Base-by-base conservation (phyloP, 2,329 filamentous ascomycete genomes). In the Aspergillus fumigatus region DNA sequence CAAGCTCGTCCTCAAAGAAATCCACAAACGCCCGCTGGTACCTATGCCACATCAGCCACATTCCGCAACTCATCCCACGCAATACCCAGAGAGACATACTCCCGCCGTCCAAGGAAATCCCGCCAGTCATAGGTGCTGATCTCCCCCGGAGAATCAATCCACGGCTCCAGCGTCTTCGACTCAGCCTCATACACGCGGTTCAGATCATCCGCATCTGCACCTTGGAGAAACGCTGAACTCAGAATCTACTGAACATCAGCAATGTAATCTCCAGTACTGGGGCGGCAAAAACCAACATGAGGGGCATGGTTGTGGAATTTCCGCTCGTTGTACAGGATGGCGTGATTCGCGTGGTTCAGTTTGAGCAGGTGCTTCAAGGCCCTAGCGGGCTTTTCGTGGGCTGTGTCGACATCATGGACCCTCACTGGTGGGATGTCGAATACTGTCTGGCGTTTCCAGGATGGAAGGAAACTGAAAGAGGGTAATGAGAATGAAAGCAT, bases 21-120 rank as follows among this genome's bases (percentile, higher is more conserved):
- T 99, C 92, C 55, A 99, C 80, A 69, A 88, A 99, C 0, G 92
- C 93, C 58, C 93, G 84, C 74, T 99, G 91, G 69, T 95, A 97
- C 60, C 79, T 84, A 65, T 32, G 17, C 25, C 23, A 29, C 47
- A 32, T 57, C 38, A 59, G 45, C 45, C 45, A 50, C 21, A 26
- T 2, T 7, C 19, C 4, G 43, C 27, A 32, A 23, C 8, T 23
- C 41, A n/a, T 27, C 50, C 51, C 8, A 26, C n/a, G 26, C 41
- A 53, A 29, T 41, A 54, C 38, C 27, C 38, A 21, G 19, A 17
- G 10, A 48, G 25, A 67, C 79, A 53, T 75, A 86, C 81, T 84
- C 78, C 71, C 82, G 82, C 70, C 91, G 85, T 23, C 93, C 92
- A 32, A 97, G 73, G 66, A 86, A 94, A 56, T 93, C 88, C 61